These are phyloP conservation scores for Neovahlkampfia damariscottae DNA, from an alignment of 78 protist species.

Conservation along the genomic window DNA sequence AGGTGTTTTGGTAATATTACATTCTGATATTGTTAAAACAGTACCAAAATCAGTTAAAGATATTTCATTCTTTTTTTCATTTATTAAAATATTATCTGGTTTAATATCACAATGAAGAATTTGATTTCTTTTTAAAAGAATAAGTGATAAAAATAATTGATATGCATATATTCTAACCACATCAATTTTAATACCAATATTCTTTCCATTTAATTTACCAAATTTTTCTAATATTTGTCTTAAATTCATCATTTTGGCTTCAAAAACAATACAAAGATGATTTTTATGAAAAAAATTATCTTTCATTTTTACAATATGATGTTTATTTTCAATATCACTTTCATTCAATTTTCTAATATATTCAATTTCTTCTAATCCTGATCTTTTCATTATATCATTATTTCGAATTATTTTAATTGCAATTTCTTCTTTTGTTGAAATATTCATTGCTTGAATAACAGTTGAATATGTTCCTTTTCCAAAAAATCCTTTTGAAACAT, in stretches of 20 bases:
- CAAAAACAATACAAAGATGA: conserved; percentile 4
- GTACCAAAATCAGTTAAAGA: conserved; percentile 12
- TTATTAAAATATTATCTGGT: conserved; percentile 17
- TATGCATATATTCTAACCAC: background rate
- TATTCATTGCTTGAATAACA: background rate
- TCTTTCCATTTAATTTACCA: background rate
- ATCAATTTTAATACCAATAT: background rate
- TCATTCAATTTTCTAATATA: background rate
- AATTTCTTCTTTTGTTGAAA: background rate
- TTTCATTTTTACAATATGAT: background rate
- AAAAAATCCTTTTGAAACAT: background rate
- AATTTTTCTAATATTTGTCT: background rate
- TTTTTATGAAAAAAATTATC: background rate
- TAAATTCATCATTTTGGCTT: background rate
- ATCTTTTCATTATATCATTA: background rate
- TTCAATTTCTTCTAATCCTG: background rate
- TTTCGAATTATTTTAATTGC: background rate
- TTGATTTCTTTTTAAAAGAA: background rate
- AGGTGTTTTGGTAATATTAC: background rate
- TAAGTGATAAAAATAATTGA: background rate
- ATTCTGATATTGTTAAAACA: background rate
- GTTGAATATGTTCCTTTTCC: background rate
- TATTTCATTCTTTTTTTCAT: background rate
- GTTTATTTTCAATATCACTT: background rate
- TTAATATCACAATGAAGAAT: conserved; percentile 20